Conservation (phyloP, 495 filamentous ascomycete genomes). For the Penicillium herquei region DNA sequence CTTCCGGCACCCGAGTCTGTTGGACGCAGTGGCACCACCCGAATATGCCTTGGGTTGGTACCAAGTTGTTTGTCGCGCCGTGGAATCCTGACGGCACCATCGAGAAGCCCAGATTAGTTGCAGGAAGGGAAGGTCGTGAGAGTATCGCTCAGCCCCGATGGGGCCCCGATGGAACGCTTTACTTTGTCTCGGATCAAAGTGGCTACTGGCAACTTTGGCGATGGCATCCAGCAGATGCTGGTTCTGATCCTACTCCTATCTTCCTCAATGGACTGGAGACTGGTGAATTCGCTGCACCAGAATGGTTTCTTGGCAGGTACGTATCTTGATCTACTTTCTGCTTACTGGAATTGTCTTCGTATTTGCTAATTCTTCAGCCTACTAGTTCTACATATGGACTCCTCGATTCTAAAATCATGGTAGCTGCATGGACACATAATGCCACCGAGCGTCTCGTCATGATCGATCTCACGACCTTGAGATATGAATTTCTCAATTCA, state of each 20-base stretch:
- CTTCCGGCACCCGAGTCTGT: conserved; percentile 29
- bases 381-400: not conserved
- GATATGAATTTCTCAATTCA: not conserved
- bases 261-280: not conserved
- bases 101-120: conserved; percentile 8
- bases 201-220: conserved; percentile 36
- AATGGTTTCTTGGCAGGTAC: not conserved
- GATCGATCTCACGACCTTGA: not conserved
- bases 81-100: conserved; percentile 18
- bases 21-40: conserved; percentile 47
- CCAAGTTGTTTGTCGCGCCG: conserved; percentile 28
- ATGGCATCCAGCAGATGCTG: not conserved
- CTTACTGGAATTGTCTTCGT: not conserved
- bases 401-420: not conserved
- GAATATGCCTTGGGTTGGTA: conserved; percentile 39
- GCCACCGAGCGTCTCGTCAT: not conserved
- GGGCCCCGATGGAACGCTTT: conserved; percentile 33
- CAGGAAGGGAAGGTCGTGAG: conserved; percentile 18
- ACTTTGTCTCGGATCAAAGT: conserved; percentile 29
- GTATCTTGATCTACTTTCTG: not conserved
- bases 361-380: not conserved
- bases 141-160: conserved; percentile 38
- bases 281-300: not conserved
- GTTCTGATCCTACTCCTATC: not conserved
- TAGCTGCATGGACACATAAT: not conserved